Conservation (phyloP, 2,329 filamentous ascomycete genomes). For the Microdochium paspali region DNA sequence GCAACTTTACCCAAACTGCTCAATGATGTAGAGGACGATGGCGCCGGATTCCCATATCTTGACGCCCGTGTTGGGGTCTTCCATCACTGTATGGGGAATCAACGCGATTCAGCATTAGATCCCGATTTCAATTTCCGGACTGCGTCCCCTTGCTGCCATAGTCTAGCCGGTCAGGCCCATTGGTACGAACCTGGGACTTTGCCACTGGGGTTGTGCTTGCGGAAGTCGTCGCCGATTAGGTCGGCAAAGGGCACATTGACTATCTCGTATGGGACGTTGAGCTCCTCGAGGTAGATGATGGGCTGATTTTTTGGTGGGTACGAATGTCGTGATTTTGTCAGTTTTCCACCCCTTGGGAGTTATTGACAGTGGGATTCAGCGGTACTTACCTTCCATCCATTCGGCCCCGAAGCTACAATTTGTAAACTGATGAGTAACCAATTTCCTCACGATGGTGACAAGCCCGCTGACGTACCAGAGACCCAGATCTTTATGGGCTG, state of each 20-base stretch:
- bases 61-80: constrained; percentile 33
- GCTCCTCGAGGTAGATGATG: constrained; percentile 1
- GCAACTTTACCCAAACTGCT: constrained; percentile 25
- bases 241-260: constrained; percentile 1
- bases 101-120: not conserved
- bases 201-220: constrained; percentile 3
- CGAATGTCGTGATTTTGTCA: not conserved
- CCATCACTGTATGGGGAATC: constrained; percentile 10
- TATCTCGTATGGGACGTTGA: constrained; percentile 2
- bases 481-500: not conserved
- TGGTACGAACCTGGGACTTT: constrained; percentile 1
- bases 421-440: not conserved
- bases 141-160: not conserved
- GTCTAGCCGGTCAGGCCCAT: not conserved
- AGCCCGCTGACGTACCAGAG: not conserved
- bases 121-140: not conserved
- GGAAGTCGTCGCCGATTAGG: constrained; percentile 3
- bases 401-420: not conserved
- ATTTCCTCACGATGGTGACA: not conserved
- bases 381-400: not conserved
- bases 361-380: too few species aligned
- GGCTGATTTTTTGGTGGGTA: not conserved
- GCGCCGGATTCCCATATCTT: constrained; percentile 36
- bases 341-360: not conserved
- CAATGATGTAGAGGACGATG: constrained; percentile 32